A percentile compares a stretch with the other conserved stretches of the same genome.
Conservation (phyloP, 2,329 filamentous ascomycete genomes). For the Epichloe baconii region DNA sequence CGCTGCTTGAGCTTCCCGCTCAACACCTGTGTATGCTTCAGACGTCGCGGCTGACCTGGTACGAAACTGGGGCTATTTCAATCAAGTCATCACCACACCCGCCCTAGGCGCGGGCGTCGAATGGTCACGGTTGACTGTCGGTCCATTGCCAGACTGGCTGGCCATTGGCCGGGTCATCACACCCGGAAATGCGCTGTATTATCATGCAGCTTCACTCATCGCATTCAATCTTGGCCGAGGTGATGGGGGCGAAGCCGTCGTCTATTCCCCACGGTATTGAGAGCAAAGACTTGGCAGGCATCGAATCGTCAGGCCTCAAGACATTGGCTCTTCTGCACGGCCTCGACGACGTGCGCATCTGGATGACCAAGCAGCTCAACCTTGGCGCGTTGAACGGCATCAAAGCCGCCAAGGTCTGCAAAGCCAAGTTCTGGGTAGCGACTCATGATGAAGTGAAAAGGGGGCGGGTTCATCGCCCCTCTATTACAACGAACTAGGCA, state of each 20-base stretch:
- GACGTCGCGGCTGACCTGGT: constrained; percentile 45
- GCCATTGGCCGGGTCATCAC: constrained; percentile 44
- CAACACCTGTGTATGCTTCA: constrained; percentile 46
- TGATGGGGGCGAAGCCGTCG: constrained; percentile 34
- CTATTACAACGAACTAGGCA: constrained; percentile 34
- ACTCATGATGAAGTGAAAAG: constrained; percentile 54
- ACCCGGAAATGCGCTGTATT: constrained; percentile 40
- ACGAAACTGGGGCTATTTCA: constrained; percentile 45
- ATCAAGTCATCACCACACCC: constrained; percentile 35
- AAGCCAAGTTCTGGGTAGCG: constrained; percentile 49
- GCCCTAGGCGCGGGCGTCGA: constrained; percentile 23
- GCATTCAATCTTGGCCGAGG: constrained; percentile 27
- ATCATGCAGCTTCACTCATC: constrained; percentile 49
- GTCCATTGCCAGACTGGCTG: constrained; percentile 44
- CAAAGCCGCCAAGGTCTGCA: constrained; percentile 36
- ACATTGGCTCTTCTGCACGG: constrained; percentile 51
- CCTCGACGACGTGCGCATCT: constrained; percentile 44
- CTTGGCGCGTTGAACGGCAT: constrained; percentile 50
- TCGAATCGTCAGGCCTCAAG: constrained; percentile 29
- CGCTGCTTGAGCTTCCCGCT: constrained; percentile 37
- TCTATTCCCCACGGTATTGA: constrained; percentile 52
- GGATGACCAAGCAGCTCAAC: constrained; percentile 42
- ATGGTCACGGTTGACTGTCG: constrained; percentile 11
- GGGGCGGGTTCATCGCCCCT: constrained; percentile 39
- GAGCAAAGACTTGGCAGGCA: constrained; percentile 27